Base-by-base conservation (phyloP, 1,284 basidiomycete species). In the Pseudozyma sp. region DNA sequence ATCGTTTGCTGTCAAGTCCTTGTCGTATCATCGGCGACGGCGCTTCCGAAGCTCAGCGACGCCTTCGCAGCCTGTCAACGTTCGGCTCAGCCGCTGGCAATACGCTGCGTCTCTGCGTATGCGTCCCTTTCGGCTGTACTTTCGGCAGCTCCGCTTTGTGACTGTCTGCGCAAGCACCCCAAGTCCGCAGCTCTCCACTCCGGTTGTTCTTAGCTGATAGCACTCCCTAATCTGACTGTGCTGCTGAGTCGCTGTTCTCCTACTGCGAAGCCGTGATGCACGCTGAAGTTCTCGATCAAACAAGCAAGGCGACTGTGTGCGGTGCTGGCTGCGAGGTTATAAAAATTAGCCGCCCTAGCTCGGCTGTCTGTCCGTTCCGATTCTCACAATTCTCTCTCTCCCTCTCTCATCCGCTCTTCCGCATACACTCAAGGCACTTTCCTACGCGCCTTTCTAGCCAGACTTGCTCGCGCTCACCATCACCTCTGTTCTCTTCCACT, bases 251-350 rank as follows among this genome's bases (percentile, higher is more conserved):
- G 24, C 24, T 24, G 24, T 24, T 24, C 24, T 24, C 24, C 24
- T 24, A 24, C 24, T 24, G 24, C 24, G 24, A 4, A 24, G n/a
- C 16, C 16, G 13, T 42, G 40, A 42, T 42, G 17, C 19, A 13
- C 8, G 19, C 6, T n/a, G 16, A 42, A 42, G 39, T 2, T 7
- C 16, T 42, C 7, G 39, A 7, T n/a, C 11, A n/a, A 42, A 42
- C 13, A 42, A n/a, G 39, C 13, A 44, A 14, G 37, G 29, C 45
- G 57, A 59, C 13, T 67, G 54, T 67, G 61, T 61, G 65, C 54
- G 50, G 33, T 54, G 33, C 29, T 39, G 50, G 14, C 49, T 42
- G 49, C 39, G 48, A 29, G 17, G 49, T 56, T 57, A 52, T 56
- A 43, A 61, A 56, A 13, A 24, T 24, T 19, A n/a, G 43, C 30